Evolutionary conservation across 2,329 filamentous ascomycete genomes (phyloP).

Genomic region (Trichoderma atrobrunneum): DNA sequence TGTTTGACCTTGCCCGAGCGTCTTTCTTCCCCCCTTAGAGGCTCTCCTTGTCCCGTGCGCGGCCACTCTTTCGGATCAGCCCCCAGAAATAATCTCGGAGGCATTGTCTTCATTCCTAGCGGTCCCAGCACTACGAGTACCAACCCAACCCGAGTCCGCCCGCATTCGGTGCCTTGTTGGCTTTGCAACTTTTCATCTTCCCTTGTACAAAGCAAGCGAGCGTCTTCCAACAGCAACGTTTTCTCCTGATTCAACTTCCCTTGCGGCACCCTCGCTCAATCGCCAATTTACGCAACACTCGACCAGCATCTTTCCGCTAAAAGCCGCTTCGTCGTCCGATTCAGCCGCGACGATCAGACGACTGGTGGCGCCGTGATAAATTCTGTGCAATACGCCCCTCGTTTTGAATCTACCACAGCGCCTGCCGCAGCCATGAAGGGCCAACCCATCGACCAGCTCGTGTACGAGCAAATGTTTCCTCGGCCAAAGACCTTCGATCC

Average conservation of each 20-base stretch:
- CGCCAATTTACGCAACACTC: not conserved
- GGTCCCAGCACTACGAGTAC: not conserved
- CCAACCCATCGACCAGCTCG: slow-evolving; percentile 65
- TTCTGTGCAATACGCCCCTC: not conserved
- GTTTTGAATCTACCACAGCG: not conserved
- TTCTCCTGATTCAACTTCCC: not conserved
- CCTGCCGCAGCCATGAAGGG: slow-evolving; percentile 61
- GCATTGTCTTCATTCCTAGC: slow-evolving; percentile 15
- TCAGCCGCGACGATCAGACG: not conserved
- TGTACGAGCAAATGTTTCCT: slow-evolving; percentile 72
- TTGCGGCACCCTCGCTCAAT: not conserved
- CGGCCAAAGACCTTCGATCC: slow-evolving; percentile 66
- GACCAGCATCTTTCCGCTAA: not conserved
- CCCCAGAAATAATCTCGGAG: slow-evolving; percentile 1
- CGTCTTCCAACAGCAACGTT: not conserved
- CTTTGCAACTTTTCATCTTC: not conserved
- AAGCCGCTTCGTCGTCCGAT: not conserved
- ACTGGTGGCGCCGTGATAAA: not conserved
- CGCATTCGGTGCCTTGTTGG: not conserved
- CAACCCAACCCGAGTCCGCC: not conserved
- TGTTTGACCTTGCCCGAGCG: not conserved
- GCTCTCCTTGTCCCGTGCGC: not conserved
- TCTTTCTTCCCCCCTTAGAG: not conserved
- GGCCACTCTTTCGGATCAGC: not conserved
- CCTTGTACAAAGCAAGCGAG: not conserved